Base-by-base conservation (phyloP, 2,329 filamentous ascomycete genomes). In the Diaporthe aspalathi region DNA sequence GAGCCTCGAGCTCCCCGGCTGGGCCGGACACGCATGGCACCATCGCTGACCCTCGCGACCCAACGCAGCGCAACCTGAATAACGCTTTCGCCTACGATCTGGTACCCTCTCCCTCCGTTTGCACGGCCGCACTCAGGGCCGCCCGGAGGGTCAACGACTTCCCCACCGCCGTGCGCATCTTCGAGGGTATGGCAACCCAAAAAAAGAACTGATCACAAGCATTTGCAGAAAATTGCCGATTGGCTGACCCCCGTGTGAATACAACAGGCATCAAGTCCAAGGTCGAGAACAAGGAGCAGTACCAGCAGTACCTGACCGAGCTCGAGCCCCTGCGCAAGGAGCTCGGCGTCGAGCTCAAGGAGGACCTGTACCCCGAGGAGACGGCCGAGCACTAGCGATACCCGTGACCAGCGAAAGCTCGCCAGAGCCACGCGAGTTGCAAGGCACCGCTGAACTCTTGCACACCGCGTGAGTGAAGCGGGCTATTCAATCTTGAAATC, bases 81-180 rank as follows among this genome's bases (percentile, higher is more conserved):
- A 99, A 99, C 88, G 95, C 94, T 83, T 99, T 99, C 86, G 96
- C 96, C 81, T 99, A 99, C 92, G 96, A 99, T 91, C 92, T 99
- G 80, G 96, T 99, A 76, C 96, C 97, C 80, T 96, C 95, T 54
- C 91, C 95, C 75, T 91, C 93, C 77, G 96, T 99, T 81, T 90
- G 98, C 83, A 90, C 90, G 79, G 95, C 96, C 79, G 96, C 96
- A 75, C 90, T 99, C 79, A 94, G 92, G 85, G 96, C 96, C 78
- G 96, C 96, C 77, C 90, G 96, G 83, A 90, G 96, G 83, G 96
- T 99, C 82, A 98, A 99, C 85, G 96, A 99, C 88, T 98, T 92
- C 88, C 96, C 96, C 77, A 99, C 96, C 76, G 96, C 96, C 78
- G 96, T 99, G 81, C 94, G 96, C 81, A 92, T 99, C 84, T 99